phyloP scores from a whole-genome alignment of 2,329 filamentous ascomycete species.

The Bisporella sp. region DNA sequence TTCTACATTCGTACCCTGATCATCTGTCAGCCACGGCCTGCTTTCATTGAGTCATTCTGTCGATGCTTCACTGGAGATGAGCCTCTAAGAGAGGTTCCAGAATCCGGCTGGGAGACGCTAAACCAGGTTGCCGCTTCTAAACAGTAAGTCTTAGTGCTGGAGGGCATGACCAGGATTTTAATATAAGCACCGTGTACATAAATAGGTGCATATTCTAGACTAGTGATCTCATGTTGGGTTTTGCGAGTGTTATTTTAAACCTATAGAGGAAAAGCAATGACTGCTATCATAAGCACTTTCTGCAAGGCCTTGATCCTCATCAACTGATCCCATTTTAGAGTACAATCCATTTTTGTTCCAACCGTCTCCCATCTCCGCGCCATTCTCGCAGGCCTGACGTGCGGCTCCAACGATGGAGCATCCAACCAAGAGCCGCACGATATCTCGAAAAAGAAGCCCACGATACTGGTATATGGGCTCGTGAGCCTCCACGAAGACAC shows the following conservation, averaged over 20 bases:
- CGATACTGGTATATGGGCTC: conserved; percentile 58
- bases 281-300: too few species aligned
- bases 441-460: conserved; percentile 26
- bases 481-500: conserved; percentile 59
- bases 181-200: too few species aligned
- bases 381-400: conserved; percentile 50
- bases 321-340: background rate
- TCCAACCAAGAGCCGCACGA: conserved; percentile 4
- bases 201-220: too few species aligned
- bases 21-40: conserved; percentile 57
- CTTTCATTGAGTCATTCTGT: conserved; percentile 48
- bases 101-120: background rate
- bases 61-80: background rate
- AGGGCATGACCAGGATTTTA: too few species aligned
- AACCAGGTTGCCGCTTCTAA: background rate
- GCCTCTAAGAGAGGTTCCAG: background rate
- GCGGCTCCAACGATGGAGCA: conserved; percentile 2
- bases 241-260: too few species aligned
- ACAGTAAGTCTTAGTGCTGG: background rate
- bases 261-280: too few species aligned
- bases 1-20: conserved; percentile 58
- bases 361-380: conserved; percentile 73
- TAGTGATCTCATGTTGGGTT: too few species aligned
- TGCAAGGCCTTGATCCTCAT: too few species aligned
- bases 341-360: conserved; percentile 58